These are phyloP conservation scores for Byssothecium circinans DNA, from an alignment of 2,329 filamentous ascomycete genomes.

Conservation along the genomic window DNA sequence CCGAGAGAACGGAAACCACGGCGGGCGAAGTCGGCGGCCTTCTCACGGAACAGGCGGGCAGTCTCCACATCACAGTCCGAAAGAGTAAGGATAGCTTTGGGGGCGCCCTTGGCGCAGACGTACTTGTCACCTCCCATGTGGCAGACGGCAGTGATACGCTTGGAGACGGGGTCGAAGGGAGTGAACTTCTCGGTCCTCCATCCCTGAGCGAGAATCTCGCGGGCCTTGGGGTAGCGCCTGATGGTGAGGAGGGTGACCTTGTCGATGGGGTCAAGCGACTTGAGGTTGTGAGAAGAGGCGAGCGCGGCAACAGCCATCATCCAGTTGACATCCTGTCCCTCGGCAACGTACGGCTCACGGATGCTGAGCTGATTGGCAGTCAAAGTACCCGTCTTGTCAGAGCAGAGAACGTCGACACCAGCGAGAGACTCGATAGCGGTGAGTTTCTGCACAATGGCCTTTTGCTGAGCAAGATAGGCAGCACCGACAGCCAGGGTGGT, in stretches of 20 bases:
- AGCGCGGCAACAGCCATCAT: slow-evolving; percentile 81
- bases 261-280: slow-evolving; percentile 77
- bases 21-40: slow-evolving; percentile 73
- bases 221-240: slow-evolving; percentile 74
- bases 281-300: slow-evolving; percentile 77
- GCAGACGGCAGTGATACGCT: slow-evolving; percentile 73
- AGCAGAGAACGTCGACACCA: slow-evolving; percentile 76
- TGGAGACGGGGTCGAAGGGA: slow-evolving; percentile 77
- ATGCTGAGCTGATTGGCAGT: slow-evolving; percentile 75
- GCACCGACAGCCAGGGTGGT: slow-evolving; percentile 77
- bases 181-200: slow-evolving; percentile 79
- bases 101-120: slow-evolving; percentile 75
- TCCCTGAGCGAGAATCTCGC: slow-evolving; percentile 72
- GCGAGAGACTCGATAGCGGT: slow-evolving; percentile 71
- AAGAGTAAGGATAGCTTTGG: slow-evolving; percentile 72
- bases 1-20: slow-evolving; percentile 80
- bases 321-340: slow-evolving; percentile 79
- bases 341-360: slow-evolving; percentile 74
- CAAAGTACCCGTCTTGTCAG: slow-evolving; percentile 79
- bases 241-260: slow-evolving; percentile 77
- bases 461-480: slow-evolving; percentile 74
- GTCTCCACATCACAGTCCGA: slow-evolving; percentile 68
- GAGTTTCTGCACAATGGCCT: slow-evolving; percentile 78
- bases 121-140: slow-evolving; percentile 70
- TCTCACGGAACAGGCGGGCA: slow-evolving; percentile 68